Base-by-base conservation (phyloP, 768 basidiomycete genomes). In the Lactarius hengduanensis region DNA sequence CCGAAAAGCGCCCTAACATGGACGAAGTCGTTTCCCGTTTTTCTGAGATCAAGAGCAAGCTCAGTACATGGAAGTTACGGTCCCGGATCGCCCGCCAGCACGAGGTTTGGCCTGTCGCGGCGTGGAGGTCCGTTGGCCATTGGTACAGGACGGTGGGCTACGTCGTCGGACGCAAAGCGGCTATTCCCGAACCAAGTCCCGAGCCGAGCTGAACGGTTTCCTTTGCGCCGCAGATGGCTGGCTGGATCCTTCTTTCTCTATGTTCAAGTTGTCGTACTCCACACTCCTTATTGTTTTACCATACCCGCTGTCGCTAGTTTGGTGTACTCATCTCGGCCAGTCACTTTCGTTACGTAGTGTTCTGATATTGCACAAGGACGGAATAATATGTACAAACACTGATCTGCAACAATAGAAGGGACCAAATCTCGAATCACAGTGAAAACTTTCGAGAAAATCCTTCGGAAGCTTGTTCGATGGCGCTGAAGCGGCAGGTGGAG, bases 11-110 rank as follows among this genome's bases (percentile, higher is more conserved):
- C 11, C 79, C 78, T 0, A 75, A 15, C 6, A 26, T 45, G 43
- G 30, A 62, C 43, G 69, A 57, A 82, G 86, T 72, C 82, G 40
- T 60, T 6, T 8, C 36, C 18, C 64, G 64, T 5, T 65, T 65
- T n/a, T 5, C 16, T 1, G 41, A 36, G 40, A 65, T 55, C n/a
- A 59, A 20, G 28, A 32, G 4, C 15, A 8, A 10, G 15, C 64
- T 65, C 7, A 5, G 53, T 6, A 15, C 10, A 1, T 60, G 64
- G 64, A 65, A 65, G 13, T n/a, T 65, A 0, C 58, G 64, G 0
- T 65, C 64, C 2, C 59, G 64, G 13, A 60, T 65, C 16, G 59
- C n/a, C 3, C 64, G 58, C 28, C 43, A 18, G 8, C 30, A 55
- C 18, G 64, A 65, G 40, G 32, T 65, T 22, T 65, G 50, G 64